Conservation (phyloP, 2,329 filamentous ascomycete species). For the Pseudogymnoascus sp. region DNA sequence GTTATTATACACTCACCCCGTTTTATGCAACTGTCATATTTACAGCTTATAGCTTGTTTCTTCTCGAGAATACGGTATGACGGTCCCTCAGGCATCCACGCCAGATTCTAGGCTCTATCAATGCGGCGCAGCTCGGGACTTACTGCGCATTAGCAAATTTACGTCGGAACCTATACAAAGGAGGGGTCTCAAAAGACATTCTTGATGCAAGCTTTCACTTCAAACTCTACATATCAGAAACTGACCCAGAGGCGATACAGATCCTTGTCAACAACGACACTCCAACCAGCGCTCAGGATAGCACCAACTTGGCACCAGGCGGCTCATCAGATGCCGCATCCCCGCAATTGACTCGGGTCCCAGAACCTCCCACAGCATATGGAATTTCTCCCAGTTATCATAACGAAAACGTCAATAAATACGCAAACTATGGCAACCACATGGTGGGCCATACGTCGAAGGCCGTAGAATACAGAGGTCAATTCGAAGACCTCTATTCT, state of each 20-base stretch:
- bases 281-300: constrained; percentile 17
- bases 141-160: constrained; percentile 30
- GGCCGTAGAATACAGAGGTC: not conserved
- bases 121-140: not conserved
- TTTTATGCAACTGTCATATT: constrained; percentile 1
- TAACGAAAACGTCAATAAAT: not conserved
- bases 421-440: not conserved
- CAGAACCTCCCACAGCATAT: constrained; percentile 13
- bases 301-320: constrained; percentile 17
- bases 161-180: constrained; percentile 43
- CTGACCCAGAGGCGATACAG: constrained; percentile 21
- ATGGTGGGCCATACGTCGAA: not conserved
- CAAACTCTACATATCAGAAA: not conserved
- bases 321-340: constrained; percentile 18
- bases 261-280: constrained; percentile 25
- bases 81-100: not conserved
- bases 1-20: not conserved
- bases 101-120: constrained; percentile 1
- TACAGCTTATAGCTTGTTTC: constrained; percentile 20
- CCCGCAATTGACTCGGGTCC: constrained; percentile 16
- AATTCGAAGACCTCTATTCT: not conserved
- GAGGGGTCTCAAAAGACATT: constrained; percentile 43
- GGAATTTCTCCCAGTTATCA: constrained; percentile 23
- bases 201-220: constrained; percentile 31
- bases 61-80: constrained; percentile 51